Evolutionary conservation across 169 alveolate species (phyloP).

Genomic region (Blepharisma undulans): DNA sequence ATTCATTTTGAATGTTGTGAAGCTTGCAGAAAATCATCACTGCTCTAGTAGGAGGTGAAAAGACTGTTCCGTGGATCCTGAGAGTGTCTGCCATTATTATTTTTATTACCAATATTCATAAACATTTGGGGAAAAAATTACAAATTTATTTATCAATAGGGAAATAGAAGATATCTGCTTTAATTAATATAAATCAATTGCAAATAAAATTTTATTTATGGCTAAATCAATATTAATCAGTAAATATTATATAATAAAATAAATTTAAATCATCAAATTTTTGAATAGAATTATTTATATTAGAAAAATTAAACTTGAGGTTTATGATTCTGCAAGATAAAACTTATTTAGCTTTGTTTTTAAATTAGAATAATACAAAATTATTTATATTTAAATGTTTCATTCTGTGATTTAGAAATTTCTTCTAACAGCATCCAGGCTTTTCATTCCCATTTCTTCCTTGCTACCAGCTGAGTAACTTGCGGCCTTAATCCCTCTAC

Average conservation of each 20-base stretch:
- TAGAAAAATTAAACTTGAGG: too few relatives aligned
- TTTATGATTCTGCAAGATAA: too few relatives aligned
- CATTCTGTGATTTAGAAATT: neutral
- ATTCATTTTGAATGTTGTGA: constrained; percentile 2
- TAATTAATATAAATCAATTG: too few relatives aligned
- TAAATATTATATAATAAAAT: too few relatives aligned
- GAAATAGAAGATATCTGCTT: too few relatives aligned
- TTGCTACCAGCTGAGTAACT: neutral
- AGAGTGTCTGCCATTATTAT: neutral
- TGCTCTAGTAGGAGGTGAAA: constrained; percentile 43
- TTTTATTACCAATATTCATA: neutral
- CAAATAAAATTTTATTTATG: too few relatives aligned
- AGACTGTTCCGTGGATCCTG: constrained; percentile 38
- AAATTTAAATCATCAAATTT: too few relatives aligned
- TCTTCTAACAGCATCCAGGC: neutral
- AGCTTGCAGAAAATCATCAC: constrained; percentile 35
- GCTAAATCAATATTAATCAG: too few relatives aligned
- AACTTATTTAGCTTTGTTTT: too few relatives aligned
- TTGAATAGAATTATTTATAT: too few relatives aligned
- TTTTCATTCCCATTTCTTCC: neutral
- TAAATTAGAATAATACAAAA: neutral
- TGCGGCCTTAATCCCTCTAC: neutral
- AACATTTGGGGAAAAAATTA: neutral
- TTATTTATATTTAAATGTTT: neutral
- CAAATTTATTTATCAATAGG: neutral